These are phyloP conservation scores for Ceratobasidium sp. DNA, from an alignment of 1,284 basidiomycete species.

Conservation along the genomic window DNA sequence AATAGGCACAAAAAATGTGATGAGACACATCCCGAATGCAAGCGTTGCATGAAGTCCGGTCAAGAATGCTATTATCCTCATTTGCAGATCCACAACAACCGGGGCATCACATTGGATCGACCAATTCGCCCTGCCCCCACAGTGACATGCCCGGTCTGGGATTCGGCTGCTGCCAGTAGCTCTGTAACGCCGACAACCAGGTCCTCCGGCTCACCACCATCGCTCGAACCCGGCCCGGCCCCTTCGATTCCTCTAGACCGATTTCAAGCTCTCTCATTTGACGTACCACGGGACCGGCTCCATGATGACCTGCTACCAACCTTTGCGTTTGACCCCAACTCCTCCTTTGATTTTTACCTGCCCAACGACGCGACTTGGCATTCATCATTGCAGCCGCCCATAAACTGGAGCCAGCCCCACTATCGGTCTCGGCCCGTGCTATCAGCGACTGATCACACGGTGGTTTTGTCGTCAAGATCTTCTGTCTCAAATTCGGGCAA, in stretches of 20 bases:
- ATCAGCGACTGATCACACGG: neutral
- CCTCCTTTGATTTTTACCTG: neutral
- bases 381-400: neutral
- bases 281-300: neutral
- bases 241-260: neutral
- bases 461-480: neutral
- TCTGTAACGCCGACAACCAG: no score
- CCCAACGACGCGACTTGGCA: neutral
- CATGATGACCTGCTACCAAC: neutral
- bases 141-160: neutral
- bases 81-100: neutral
- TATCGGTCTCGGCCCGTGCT: constrained; percentile 2
- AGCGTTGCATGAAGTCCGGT: constrained; percentile 5
- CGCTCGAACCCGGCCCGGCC: no score
- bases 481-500: neutral
- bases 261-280: neutral
- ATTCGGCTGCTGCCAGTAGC: no score
- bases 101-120: neutral
- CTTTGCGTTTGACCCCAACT: neutral
- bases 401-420: neutral
- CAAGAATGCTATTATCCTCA: constrained; percentile 11
- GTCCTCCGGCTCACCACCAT: no score
- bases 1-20: constrained; percentile 29
- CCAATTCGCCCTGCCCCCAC: neutral
- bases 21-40: constrained; percentile 10